A percentile compares a stretch with the other conserved stretches of the same genome.
These are phyloP conservation scores for Orbilia brochopaga DNA, from an alignment of 2,329 filamentous ascomycete genomes.

Conservation along the genomic window DNA sequence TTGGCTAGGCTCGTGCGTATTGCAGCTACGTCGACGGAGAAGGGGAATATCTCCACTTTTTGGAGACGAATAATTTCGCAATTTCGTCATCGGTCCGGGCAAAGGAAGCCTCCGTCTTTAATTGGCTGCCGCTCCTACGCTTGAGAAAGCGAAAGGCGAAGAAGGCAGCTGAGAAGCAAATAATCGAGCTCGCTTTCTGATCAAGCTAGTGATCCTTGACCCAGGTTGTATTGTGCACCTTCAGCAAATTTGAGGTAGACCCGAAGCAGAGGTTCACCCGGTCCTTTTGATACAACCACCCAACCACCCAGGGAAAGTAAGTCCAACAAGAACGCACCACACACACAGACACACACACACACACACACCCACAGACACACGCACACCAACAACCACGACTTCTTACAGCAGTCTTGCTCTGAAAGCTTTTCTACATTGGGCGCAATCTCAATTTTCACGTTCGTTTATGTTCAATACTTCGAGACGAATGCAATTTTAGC, in stretches of 20 bases:
- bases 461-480: conserved; percentile 25
- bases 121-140: conserved; percentile 22
- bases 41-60: conserved; percentile 36
- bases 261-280: conserved; percentile 48
- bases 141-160: conserved; percentile 33
- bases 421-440: conserved; percentile 43
- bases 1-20: conserved; percentile 33
- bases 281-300: conserved; percentile 47
- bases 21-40: conserved; percentile 22
- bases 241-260: conserved; percentile 48
- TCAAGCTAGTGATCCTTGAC: conserved; percentile 41
- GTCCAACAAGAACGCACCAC: conserved; percentile 51
- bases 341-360: too few species aligned
- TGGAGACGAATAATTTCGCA: conserved; percentile 38
- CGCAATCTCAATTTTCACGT: conserved; percentile 26
- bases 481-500: conserved; percentile 48
- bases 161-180: conserved; percentile 45
- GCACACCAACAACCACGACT: conserved; percentile 27
- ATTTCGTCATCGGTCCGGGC: conserved; percentile 43
- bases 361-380: conserved; percentile 3
- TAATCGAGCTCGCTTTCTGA: conserved; percentile 24
- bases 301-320: conserved; percentile 45
- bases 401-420: conserved; percentile 10
- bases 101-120: conserved; percentile 4
- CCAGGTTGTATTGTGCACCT: conserved; percentile 39